Base-by-base conservation (phyloP, 164 flowering plant species). In the Pachysandra terminalis region DNA sequence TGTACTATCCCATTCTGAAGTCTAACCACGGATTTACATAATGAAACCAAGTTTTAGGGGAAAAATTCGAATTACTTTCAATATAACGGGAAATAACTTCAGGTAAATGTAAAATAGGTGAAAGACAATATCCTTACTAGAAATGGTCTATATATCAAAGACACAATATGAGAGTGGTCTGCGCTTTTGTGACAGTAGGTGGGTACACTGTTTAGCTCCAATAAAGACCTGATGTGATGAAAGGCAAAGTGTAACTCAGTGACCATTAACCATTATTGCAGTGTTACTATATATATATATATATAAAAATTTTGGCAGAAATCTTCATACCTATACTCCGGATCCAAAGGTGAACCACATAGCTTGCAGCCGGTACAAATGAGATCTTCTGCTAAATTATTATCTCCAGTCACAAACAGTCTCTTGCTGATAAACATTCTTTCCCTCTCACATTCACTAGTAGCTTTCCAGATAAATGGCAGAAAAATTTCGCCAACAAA, bases 331-430 rank as follows among this genome's bases (percentile, higher is more conserved):
- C 76, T 77, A 45, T 54, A 56, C 66, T 75, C 82, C 23, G 56
- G 68, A 74, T 72, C 72, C 80, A 84, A 56, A 63, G 90, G 85
- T 28, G 75, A 74, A 37, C 90, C 89, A 72, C 97, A 91, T 25
- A 74, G 63, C 74, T 81, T 83, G 76, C 97, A 91, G 71, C 97
- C 94, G 53, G 73, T 82, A 53, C 90, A 83, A 55, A 87, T 84
- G 68, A 91, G 77, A 85, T 91, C 90, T 61, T 85, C 90, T 6
- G 61, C 87, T 70, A 89, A 53, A 58, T 65, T 53, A 53, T 65
- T 35, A 56, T 80, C 81, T 49, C 56, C 73, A 0, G n/a, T 45
- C 37, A 51, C 48, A 62, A 53, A 59, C 55, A 88, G 21, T 72
- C 90, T 82, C 78, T 80, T 79, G 69, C 90, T 86, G 64, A 88